A percentile compares a stretch with the other conserved stretches of the same genome.
These are phyloP conservation scores for Ganoderma sp. DNA, from an alignment of 1,284 basidiomycete species.

Conservation along the genomic window DNA sequence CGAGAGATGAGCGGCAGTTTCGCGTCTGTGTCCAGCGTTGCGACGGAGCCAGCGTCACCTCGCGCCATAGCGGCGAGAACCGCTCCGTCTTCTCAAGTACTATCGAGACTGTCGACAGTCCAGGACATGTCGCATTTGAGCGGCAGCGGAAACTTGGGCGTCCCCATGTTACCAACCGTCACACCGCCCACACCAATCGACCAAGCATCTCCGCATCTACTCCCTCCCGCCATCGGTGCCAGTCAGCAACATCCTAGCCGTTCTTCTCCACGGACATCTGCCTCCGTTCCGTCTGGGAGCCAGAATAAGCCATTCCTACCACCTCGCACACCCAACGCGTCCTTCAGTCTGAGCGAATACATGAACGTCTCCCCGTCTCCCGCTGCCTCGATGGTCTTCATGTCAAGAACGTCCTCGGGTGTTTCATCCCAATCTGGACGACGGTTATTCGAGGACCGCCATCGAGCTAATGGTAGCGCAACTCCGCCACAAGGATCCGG, in stretches of 20 bases:
- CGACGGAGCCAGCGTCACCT: constrained; percentile 35
- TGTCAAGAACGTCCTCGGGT: constrained; percentile 50
- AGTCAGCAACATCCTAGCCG: constrained; percentile 18
- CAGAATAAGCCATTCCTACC: constrained; percentile 33
- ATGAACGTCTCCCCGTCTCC: constrained; percentile 76
- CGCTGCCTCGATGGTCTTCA: constrained; percentile 40
- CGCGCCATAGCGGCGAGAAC: constrained; percentile 27
- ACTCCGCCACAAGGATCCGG: constrained; percentile 15
- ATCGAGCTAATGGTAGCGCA: constrained; percentile 34
- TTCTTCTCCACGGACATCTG: background rate
- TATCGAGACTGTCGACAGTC: constrained; percentile 11
- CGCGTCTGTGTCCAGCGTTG: constrained; percentile 37
- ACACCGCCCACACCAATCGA: constrained; percentile 48
- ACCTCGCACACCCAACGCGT: constrained; percentile 49
- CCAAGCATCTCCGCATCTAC: constrained; percentile 34
- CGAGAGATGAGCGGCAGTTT: constrained; percentile 42
- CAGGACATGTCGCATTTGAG: constrained; percentile 11
- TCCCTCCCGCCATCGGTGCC: constrained; percentile 36
- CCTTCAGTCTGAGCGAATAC: constrained; percentile 73
- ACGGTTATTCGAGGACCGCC: constrained; percentile 74
- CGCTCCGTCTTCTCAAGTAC: constrained; percentile 6
- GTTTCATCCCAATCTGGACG: constrained; percentile 67
- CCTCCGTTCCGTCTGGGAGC: constrained; percentile 6
- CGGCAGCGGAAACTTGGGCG: constrained; percentile 21
- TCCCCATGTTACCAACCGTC: constrained; percentile 37